phyloP scores from a whole-genome alignment of 2,329 filamentous ascomycete species.

The Scleromitrula shiraiana region DNA sequence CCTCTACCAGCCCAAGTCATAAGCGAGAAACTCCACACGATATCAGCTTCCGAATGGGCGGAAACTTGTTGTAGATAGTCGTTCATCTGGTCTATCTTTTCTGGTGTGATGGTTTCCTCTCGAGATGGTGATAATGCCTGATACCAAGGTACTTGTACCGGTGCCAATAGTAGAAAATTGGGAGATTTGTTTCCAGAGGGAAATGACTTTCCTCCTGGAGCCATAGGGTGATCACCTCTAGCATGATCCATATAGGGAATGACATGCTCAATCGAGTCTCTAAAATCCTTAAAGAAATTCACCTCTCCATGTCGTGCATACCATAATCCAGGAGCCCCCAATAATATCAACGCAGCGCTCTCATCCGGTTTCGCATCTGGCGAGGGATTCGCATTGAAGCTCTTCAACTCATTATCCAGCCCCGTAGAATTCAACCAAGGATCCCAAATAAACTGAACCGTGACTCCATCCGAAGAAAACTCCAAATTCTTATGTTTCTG shows the following conservation, averaged over 20 bases:
- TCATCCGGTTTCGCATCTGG: slow-evolving; percentile 14
- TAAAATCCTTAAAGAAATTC: slow-evolving; percentile 38
- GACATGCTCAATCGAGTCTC: slow-evolving; percentile 38
- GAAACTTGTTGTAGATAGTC: slow-evolving; percentile 39
- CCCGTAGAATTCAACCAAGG: slow-evolving; percentile 48
- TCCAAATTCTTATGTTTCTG: slow-evolving; percentile 39
- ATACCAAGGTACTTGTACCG: slow-evolving; percentile 31
- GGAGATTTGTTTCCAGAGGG: slow-evolving; percentile 17
- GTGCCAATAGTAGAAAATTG: slow-evolving; percentile 25
- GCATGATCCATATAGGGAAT: slow-evolving; percentile 31
- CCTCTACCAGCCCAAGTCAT: slow-evolving; percentile 36
- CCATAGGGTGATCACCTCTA: slow-evolving; percentile 19
- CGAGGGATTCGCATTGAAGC: slow-evolving; percentile 27
- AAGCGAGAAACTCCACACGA: slow-evolving; percentile 42
- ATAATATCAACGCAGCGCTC: slow-evolving; percentile 40
- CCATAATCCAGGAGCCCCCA: slow-evolving; percentile 48
- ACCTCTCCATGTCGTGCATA: slow-evolving; percentile 43
- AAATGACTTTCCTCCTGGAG: slow-evolving; percentile 18
- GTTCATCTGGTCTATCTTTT: slow-evolving; percentile 46
- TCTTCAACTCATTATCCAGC: slow-evolving; percentile 35
- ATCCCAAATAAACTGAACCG: slow-evolving; percentile 53
- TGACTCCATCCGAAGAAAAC: slow-evolving; percentile 38
- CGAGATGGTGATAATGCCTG: slow-evolving; percentile 24
- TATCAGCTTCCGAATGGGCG: slow-evolving; percentile 33
- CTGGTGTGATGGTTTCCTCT: slow-evolving; percentile 37